Evolutionary conservation across 2,329 filamentous ascomycete genomes (phyloP).

Genomic region (Didymella exigua): DNA sequence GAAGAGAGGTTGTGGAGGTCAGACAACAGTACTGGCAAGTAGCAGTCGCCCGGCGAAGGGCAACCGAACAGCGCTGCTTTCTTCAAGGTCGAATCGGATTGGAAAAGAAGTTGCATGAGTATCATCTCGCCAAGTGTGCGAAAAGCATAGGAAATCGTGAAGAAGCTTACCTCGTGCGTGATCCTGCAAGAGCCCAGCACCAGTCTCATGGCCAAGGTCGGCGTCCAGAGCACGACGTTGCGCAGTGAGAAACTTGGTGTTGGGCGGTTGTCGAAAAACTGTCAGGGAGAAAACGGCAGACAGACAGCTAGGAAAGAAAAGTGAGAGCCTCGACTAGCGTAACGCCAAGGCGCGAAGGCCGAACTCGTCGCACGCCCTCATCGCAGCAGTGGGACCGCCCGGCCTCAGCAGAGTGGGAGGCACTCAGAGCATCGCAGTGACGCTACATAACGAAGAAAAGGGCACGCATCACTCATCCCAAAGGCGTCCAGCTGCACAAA

Average conservation of each 20-base stretch:
- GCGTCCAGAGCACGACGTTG: conserved; percentile 7
- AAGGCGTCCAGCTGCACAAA: not conserved
- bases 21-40: conserved; percentile 92
- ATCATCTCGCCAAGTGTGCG: conserved; percentile 68
- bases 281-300: conserved; percentile 16
- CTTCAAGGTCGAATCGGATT: conserved; percentile 87
- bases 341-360: conserved; percentile 7
- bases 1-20: conserved; percentile 52
- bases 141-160: conserved; percentile 17
- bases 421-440: not conserved
- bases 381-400: not conserved
- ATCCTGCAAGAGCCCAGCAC: conserved; percentile 3
- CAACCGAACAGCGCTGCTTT: conserved; percentile 70
- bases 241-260: conserved; percentile 10
- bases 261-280: conserved; percentile 15
- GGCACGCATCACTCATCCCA: not conserved
- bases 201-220: not conserved
- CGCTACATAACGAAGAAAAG: not conserved
- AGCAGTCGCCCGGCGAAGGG: conserved; percentile 71
- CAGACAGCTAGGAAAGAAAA: conserved; percentile 30
- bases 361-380: not conserved
- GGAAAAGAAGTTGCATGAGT: conserved; percentile 83
- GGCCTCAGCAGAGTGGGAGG: not conserved
- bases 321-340: conserved; percentile 25
- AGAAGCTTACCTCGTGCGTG: conserved; percentile 25